Evolutionary conservation across 345 rosid genomes (phyloP).

Genomic region (Gynandropsis gynandra): DNA sequence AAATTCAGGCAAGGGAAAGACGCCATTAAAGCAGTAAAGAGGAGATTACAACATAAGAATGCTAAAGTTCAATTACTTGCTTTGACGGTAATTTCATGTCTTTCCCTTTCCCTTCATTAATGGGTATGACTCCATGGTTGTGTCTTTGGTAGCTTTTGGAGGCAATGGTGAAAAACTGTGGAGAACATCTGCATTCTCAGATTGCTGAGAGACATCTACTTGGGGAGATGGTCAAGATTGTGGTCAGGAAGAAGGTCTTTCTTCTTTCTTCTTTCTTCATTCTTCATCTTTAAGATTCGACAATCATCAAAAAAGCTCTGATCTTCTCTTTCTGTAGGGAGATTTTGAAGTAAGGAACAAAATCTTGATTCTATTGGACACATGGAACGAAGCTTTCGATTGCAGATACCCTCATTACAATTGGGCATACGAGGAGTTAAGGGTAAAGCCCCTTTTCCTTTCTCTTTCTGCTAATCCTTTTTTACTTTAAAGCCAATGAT

Average conservation of each 20-base stretch:
- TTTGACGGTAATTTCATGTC: slow-evolving; percentile 53
- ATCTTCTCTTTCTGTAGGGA: slow-evolving; percentile 43
- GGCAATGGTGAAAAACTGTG: slow-evolving; percentile 93
- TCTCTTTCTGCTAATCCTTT: no score
- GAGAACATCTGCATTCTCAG: slow-evolving; percentile 71
- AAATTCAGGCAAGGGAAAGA: slow-evolving; percentile 74
- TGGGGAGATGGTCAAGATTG: slow-evolving; percentile 83
- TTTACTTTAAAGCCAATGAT: neutral
- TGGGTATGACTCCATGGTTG: no score
- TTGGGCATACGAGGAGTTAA: slow-evolving; percentile 77
- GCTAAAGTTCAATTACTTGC: slow-evolving; percentile 77
- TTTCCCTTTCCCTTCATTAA: no score
- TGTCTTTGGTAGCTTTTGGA: slow-evolving; percentile 65
- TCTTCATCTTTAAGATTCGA: neutral
- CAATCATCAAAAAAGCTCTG: neutral
- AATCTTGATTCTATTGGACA: slow-evolving; percentile 68
- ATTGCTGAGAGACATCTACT: slow-evolving; percentile 73
- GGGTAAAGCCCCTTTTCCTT: slow-evolving; percentile 32
- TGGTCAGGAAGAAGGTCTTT: slow-evolving; percentile 65
- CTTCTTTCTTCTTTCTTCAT: neutral
- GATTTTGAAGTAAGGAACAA: slow-evolving; percentile 76
- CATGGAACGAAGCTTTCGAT: slow-evolving; percentile 93
- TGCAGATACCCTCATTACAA: slow-evolving; percentile 77
- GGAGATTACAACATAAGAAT: slow-evolving; percentile 76
- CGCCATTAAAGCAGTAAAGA: slow-evolving; percentile 83